phyloP scores from a whole-genome alignment of 805 yeast genomes.

The Hermanozyma aechmeae region DNA sequence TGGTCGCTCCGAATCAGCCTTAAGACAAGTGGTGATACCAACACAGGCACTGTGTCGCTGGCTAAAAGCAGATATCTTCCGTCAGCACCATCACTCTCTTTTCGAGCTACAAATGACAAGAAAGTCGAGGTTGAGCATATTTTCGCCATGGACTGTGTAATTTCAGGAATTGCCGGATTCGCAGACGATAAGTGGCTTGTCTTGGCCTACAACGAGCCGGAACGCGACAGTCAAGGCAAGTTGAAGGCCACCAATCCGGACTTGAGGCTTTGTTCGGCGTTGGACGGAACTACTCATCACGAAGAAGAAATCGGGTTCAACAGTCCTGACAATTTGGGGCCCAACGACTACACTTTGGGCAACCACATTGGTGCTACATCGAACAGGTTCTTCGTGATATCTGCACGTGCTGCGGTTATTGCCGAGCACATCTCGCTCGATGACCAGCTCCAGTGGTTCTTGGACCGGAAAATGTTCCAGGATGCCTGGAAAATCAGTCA shows the following conservation, averaged over 20 bases:
- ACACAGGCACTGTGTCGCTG: conserved; percentile 12
- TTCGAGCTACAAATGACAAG: conserved; percentile 33
- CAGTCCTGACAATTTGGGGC: conserved; percentile 44
- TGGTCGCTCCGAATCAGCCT: conserved; percentile 51
- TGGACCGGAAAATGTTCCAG: conserved; percentile 40
- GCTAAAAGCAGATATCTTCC: conserved; percentile 34
- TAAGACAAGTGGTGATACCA: conserved; percentile 1
- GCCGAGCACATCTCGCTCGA: conserved; percentile 60
- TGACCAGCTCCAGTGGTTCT: conserved; percentile 70
- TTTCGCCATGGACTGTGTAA: conserved; percentile 40
- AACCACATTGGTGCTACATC: conserved; percentile 34
- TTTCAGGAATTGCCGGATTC: conserved; percentile 74
- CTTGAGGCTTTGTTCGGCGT: conserved; percentile 54
- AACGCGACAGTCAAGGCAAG: conserved; percentile 10
- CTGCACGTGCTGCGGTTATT: conserved; percentile 74
- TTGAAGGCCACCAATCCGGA: conserved; percentile 53
- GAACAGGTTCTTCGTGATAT: conserved; percentile 54
- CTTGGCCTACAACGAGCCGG: conserved; percentile 40
- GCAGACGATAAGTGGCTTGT: conserved; percentile 62
- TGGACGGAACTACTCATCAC: conserved; percentile 61
- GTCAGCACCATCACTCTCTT: conserved; percentile 44
- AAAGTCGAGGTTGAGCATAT: conserved; percentile 39
- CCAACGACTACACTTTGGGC: conserved; percentile 73
- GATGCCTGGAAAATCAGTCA: conserved; percentile 78
- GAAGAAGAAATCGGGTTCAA: conserved; percentile 71